Conservation (phyloP, 2,329 filamentous ascomycete species). For the Hirsutella thompsonii region DNA sequence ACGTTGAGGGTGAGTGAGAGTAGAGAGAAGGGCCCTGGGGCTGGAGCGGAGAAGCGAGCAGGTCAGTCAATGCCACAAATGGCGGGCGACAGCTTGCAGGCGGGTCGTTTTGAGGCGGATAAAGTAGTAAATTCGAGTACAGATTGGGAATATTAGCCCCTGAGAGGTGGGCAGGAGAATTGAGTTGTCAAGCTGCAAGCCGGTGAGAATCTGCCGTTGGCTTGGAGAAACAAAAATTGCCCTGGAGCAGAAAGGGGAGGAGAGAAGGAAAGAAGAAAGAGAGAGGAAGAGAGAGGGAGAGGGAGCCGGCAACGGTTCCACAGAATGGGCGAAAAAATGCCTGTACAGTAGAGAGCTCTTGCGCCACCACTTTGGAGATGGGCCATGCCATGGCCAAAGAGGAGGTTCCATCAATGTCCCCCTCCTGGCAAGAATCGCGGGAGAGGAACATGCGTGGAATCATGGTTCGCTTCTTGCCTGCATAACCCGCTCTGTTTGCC, state of each 20-base stretch:
- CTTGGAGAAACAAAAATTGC: not conserved
- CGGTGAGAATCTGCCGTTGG: no score
- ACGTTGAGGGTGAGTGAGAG: not conserved
- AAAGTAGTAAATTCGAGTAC: no score
- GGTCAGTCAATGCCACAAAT: not conserved
- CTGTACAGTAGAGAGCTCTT: not conserved
- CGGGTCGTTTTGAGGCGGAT: no score
- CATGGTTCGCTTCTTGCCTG: not conserved
- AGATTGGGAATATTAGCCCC: no score
- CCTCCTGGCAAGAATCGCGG: not conserved
- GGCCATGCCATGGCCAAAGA: no score
- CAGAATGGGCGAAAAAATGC: no score
- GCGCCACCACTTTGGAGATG: not conserved
- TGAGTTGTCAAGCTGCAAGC: no score
- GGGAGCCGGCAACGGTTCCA: conserved; percentile 1
- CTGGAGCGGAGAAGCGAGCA: not conserved
- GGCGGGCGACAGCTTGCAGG: not conserved
- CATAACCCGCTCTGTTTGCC: no score
- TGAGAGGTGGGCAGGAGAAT: no score
- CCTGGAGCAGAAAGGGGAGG: not conserved
- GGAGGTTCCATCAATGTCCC: not conserved
- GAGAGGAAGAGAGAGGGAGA: not conserved
- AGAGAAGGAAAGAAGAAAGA: not conserved
- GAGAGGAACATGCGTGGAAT: not conserved
- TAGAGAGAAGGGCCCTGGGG: not conserved